Percentiles rank a stretch among this genome's conserved stretches.
These are phyloP conservation scores for Styphnolobium japonicum DNA, from an alignment of 306 rosid species.

Conservation along the genomic window DNA sequence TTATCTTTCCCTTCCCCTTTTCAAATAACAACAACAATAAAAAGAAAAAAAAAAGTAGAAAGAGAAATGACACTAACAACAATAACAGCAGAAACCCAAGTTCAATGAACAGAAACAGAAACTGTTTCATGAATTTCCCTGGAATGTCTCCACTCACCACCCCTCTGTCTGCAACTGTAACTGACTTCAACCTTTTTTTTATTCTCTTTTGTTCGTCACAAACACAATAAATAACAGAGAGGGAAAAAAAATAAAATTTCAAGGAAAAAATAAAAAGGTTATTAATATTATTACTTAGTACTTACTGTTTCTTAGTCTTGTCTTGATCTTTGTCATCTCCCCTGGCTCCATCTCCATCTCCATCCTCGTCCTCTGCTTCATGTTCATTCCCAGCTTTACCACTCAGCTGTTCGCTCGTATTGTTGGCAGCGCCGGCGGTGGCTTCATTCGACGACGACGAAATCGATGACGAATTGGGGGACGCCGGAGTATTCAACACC, in stretches of 20 bases:
- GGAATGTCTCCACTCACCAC: background rate
- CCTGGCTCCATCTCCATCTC: background rate
- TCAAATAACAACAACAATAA: background rate
- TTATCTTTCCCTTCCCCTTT: too few species aligned
- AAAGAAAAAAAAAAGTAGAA: background rate
- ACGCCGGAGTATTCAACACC: slow-evolving; percentile 53
- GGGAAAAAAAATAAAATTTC: background rate
- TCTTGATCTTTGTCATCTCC: slow-evolving; percentile 46
- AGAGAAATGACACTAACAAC: background rate
- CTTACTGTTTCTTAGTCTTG: slow-evolving; percentile 64
- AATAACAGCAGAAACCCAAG: background rate
- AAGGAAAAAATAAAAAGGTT: background rate
- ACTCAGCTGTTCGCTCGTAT: slow-evolving; percentile 15
- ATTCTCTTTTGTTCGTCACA: background rate
- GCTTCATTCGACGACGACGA: slow-evolving; percentile 72
- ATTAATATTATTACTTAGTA: slow-evolving; percentile 22
- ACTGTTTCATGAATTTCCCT: slow-evolving; percentile 3
- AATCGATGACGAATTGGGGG: slow-evolving; percentile 68
- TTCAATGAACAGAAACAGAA: background rate
- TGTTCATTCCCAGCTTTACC: background rate
- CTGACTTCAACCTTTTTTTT: background rate
- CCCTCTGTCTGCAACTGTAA: background rate
- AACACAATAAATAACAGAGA: background rate
- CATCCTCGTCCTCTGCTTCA: slow-evolving; percentile 22
- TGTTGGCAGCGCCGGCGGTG: background rate